Percentiles rank a stretch among this genome's conserved stretches.
Conservation (phyloP, 2,329 filamentous ascomycete species). For the Penicillium polonicum region DNA sequence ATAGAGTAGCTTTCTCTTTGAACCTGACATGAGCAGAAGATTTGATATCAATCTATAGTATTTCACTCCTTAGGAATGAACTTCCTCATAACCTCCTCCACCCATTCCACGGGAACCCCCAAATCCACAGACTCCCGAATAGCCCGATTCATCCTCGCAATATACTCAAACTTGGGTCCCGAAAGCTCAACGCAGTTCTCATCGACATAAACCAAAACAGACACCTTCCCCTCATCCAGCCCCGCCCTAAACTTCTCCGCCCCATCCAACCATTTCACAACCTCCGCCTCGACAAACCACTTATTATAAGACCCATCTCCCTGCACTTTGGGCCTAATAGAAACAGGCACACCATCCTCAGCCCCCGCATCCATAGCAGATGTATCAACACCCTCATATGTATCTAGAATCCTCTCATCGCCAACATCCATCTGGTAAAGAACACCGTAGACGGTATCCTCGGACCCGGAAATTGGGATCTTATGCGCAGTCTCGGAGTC, state of each 20-base stretch:
- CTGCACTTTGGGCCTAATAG: slow-evolving; percentile 33
- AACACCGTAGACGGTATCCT: slow-evolving; percentile 39
- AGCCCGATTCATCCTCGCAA: slow-evolving; percentile 45
- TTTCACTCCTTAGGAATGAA: slow-evolving; percentile 32
- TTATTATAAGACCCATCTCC: slow-evolving; percentile 40
- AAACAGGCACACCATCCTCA: slow-evolving; percentile 9
- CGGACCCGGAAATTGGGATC: slow-evolving; percentile 23
- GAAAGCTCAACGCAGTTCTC: slow-evolving; percentile 37
- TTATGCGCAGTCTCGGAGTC: slow-evolving; percentile 12
- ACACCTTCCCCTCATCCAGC: slow-evolving; percentile 16
- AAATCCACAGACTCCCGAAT: slow-evolving; percentile 39
- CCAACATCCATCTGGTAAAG: slow-evolving; percentile 41
- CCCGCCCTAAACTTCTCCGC: slow-evolving; percentile 13
- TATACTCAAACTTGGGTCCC: slow-evolving; percentile 40
- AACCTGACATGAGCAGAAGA: background rate
- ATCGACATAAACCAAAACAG: slow-evolving; percentile 44
- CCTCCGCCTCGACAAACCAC: slow-evolving; percentile 35
- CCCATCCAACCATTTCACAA: slow-evolving; percentile 34
- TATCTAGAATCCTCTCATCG: slow-evolving; percentile 40
- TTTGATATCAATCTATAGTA: background rate
- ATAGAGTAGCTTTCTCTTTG: background rate
- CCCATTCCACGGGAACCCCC: slow-evolving; percentile 37
- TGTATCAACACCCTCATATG: slow-evolving; percentile 40
- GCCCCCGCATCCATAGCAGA: slow-evolving; percentile 10
- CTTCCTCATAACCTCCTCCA: slow-evolving; percentile 40